Evolutionary conservation across 805 yeast species (phyloP).

Genomic region (Nakazawaea holstii): DNA sequence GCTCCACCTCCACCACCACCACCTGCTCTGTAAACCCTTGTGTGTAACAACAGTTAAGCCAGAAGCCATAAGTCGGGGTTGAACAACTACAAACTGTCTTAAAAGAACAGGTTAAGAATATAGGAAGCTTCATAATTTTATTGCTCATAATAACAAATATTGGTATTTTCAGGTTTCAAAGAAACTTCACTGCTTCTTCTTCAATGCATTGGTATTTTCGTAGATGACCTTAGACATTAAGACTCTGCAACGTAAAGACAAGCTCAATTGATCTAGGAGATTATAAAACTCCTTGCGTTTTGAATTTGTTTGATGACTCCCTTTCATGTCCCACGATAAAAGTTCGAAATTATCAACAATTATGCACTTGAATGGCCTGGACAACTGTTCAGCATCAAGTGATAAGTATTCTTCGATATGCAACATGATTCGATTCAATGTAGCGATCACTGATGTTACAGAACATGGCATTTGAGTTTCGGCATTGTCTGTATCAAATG

Average conservation of each 20-base stretch:
- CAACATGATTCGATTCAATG: not conserved
- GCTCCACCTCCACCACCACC: not conserved
- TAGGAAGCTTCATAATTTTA: no score
- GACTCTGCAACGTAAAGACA: not conserved
- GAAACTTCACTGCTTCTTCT: no score
- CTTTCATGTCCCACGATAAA: conserved; percentile 2
- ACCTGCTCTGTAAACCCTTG: not conserved
- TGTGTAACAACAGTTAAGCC: no score
- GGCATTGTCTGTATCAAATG: not conserved
- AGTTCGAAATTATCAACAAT: conserved; percentile 4
- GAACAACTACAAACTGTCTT: no score
- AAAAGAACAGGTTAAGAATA: no score
- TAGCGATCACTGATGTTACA: not conserved
- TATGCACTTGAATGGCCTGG: conserved; percentile 2
- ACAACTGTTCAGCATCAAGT: not conserved
- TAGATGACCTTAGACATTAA: not conserved
- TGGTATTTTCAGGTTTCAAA: no score
- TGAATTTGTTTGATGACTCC: not conserved
- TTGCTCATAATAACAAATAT: no score
- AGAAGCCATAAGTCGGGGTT: no score
- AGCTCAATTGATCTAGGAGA: not conserved
- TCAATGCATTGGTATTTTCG: not conserved
- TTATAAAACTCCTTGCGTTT: not conserved
- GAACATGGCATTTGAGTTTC: not conserved
- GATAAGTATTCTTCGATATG: not conserved